Percentiles rank a stretch among this genome's conserved stretches.
phyloP scores from a whole-genome alignment of 371 early-diverging fungal species.

The Lichtheimia ornata region DNA sequence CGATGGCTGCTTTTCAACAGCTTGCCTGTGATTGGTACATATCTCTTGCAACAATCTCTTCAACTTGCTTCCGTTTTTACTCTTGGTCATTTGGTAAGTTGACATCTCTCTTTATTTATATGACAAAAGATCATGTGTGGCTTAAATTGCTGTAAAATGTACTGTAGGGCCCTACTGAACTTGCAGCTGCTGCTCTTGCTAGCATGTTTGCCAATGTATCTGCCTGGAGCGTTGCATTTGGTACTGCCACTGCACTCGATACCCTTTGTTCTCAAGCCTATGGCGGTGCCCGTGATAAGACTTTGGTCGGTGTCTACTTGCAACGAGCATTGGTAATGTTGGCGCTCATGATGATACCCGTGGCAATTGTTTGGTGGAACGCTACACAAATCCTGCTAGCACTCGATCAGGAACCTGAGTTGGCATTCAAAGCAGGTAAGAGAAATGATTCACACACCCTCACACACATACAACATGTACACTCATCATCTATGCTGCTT shows the following conservation, averaged over 20 bases:
- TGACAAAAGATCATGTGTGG: constrained; percentile 3
- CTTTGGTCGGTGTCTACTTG: constrained; percentile 76
- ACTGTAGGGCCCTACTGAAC: constrained; percentile 62
- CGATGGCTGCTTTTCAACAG: constrained; percentile 52
- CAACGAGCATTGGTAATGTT: constrained; percentile 83
- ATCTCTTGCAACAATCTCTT: constrained; percentile 65
- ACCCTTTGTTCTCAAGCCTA: constrained; percentile 88
- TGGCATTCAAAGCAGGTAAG: constrained; percentile 43
- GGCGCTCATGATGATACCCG: constrained; percentile 65
- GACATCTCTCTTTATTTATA: background rate
- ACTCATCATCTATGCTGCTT: constrained; percentile 3
- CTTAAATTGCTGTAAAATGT: constrained; percentile 4
- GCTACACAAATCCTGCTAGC: constrained; percentile 54
- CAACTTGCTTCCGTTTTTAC: constrained; percentile 64
- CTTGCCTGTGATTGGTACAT: constrained; percentile 64
- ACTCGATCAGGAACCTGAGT: constrained; percentile 46
- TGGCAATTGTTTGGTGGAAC: constrained; percentile 77
- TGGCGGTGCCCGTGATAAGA: constrained; percentile 73
- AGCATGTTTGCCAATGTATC: constrained; percentile 85
- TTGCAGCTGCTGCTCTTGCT: constrained; percentile 77
- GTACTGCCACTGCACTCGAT: constrained; percentile 83
- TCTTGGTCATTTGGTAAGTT: constrained; percentile 63
- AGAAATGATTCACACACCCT: background rate
- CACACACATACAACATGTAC: background rate
- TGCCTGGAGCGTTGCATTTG: constrained; percentile 79